phyloP scores from a whole-genome alignment of 352 stramenopile genomes.

The Phytophthora macrochlamydospora region DNA sequence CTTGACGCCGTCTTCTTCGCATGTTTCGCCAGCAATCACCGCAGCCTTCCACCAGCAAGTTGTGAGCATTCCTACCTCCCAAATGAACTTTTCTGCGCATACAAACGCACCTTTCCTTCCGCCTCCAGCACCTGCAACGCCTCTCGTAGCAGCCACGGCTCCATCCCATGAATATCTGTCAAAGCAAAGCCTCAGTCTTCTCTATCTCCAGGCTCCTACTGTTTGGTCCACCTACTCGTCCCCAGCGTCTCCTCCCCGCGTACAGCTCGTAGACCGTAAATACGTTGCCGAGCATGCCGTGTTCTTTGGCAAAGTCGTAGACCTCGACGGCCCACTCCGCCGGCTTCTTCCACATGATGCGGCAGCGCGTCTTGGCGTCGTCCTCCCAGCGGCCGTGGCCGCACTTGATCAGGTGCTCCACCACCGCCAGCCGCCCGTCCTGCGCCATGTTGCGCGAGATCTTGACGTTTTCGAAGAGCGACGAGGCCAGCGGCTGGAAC shows the following conservation, averaged over 20 bases:
- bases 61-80: not conserved
- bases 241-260: conserved; percentile 79
- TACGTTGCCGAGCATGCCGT: conserved; percentile 81
- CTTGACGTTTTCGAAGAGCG: conserved; percentile 85
- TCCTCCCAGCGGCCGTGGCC: conserved; percentile 84
- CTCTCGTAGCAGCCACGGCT: conserved; percentile 83
- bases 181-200: not conserved
- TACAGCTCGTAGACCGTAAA: conserved; percentile 89
- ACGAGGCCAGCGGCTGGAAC: conserved; percentile 68
- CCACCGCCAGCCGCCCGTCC: conserved; percentile 68
- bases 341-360: conserved; percentile 89
- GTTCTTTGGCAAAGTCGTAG: conserved; percentile 82
- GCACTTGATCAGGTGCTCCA: conserved; percentile 78
- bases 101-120: conserved; percentile 63
- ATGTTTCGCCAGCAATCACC: conserved; percentile 82
- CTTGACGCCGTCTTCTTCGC: conserved; percentile 87
- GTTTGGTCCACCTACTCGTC: conserved; percentile 51
- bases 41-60: conserved; percentile 44
- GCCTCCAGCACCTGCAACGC: conserved; percentile 74
- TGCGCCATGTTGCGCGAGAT: conserved; percentile 83
- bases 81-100: not conserved
- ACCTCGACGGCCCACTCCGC: conserved; percentile 82
- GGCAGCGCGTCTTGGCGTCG: conserved; percentile 75
- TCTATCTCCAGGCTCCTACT: not conserved
- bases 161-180: conserved; percentile 80